Evolutionary conservation across 768 basidiomycete genomes (phyloP).

Genomic region (Saitozyma podzolica): DNA sequence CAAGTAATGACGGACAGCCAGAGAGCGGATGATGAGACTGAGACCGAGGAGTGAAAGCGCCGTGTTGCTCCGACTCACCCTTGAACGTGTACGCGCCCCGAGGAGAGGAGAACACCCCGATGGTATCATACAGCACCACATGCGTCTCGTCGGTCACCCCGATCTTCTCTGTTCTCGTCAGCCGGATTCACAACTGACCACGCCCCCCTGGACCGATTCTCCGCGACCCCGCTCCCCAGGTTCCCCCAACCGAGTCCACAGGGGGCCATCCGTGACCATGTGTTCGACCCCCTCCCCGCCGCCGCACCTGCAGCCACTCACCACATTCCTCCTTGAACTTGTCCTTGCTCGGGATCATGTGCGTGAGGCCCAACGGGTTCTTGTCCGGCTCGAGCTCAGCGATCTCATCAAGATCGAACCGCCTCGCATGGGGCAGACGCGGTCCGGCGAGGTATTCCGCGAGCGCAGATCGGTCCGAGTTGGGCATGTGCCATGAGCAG

Average conservation of each 20-base stretch:
- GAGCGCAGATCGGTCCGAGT: slow-evolving; percentile 67
- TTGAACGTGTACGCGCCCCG: slow-evolving; percentile 93
- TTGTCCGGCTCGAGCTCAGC: slow-evolving; percentile 58
- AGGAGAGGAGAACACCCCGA: slow-evolving; percentile 88
- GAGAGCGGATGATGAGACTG: no score
- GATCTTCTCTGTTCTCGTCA: slow-evolving; percentile 59
- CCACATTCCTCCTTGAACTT: slow-evolving; percentile 78
- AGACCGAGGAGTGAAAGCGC: no score
- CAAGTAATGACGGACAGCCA: not conserved
- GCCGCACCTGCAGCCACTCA: slow-evolving; percentile 54
- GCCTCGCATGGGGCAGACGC: slow-evolving; percentile 70
- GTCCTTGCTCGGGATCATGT: slow-evolving; percentile 82
- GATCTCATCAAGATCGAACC: slow-evolving; percentile 77
- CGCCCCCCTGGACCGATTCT: not conserved
- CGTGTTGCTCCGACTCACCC: slow-evolving; percentile 25
- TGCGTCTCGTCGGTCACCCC: slow-evolving; percentile 74
- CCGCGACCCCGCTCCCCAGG: no score
- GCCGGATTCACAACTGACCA: not conserved
- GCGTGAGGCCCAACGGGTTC: slow-evolving; percentile 77
- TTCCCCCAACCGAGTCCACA: no score
- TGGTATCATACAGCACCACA: slow-evolving; percentile 86
- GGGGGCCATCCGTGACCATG: not conserved
- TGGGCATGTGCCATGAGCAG: slow-evolving; percentile 93
- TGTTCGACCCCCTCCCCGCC: not conserved
- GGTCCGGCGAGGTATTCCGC: slow-evolving; percentile 66